A percentile compares a stretch with the other conserved stretches of the same genome.
phyloP scores from a whole-genome alignment of 2,329 filamentous ascomycete species.

The Orbilia oligospora region DNA sequence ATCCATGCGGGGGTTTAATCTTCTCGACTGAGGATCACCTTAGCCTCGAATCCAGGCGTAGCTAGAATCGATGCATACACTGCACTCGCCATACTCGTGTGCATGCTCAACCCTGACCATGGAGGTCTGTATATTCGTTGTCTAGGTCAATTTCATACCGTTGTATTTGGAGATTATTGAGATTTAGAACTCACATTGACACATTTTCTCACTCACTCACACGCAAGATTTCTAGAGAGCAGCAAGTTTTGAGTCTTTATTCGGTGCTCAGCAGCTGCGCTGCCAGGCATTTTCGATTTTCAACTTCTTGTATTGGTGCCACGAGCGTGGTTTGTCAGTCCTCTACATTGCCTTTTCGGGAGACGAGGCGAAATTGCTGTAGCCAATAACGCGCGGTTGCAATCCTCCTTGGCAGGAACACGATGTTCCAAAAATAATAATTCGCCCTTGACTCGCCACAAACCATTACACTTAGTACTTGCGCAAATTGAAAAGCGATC shows the following conservation, averaged over 20 bases:
- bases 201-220: too few species aligned
- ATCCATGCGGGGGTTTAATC: not conserved
- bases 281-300: not conserved
- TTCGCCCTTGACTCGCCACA: not conserved
- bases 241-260: too few species aligned
- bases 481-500: not conserved
- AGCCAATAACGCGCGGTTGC: constrained; percentile 61
- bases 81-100: too few species aligned
- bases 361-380: constrained; percentile 53
- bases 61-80: too few species aligned
- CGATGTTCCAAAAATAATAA: constrained; percentile 55
- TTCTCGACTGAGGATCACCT: not conserved
- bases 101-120: too few species aligned
- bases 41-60: not conserved
- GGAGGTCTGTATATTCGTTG: too few species aligned
- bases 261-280: too few species aligned
- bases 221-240: too few species aligned
- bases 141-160: too few species aligned
- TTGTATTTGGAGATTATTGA: too few species aligned
- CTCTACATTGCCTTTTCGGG: not conserved
- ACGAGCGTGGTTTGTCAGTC: not conserved
- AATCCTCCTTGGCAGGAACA: constrained; percentile 46
- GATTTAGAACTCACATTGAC: too few species aligned
- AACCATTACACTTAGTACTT: not conserved
- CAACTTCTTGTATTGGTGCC: not conserved